Evolutionary conservation across 2,329 filamentous ascomycete genomes (phyloP).

Genomic region (Dissoconium aciculare): DNA sequence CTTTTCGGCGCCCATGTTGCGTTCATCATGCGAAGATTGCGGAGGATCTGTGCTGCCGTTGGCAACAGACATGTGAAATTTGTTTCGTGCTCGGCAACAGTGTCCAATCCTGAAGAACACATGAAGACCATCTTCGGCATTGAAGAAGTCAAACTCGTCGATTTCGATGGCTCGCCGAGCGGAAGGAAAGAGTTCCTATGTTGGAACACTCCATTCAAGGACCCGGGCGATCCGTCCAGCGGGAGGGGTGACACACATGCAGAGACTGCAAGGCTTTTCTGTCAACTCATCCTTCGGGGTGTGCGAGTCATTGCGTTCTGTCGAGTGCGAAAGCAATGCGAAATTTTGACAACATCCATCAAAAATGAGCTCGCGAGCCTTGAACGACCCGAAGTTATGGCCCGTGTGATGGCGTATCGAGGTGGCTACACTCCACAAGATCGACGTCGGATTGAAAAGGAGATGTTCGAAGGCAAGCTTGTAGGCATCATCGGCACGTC

Average conservation of each 20-base stretch:
- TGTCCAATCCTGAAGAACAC: constrained; percentile 80
- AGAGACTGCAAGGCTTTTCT: constrained; percentile 83
- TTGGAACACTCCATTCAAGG: constrained; percentile 94
- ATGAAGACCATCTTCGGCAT: constrained; percentile 92
- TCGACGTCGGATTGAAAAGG: constrained; percentile 69
- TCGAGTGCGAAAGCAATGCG: constrained; percentile 73
- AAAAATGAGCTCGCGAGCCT: constrained; percentile 60
- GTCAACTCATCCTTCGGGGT: constrained; percentile 72
- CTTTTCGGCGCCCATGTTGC: constrained; percentile 88
- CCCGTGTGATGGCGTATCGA: constrained; percentile 83
- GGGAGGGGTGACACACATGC: constrained; percentile 69
- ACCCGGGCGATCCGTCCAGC: constrained; percentile 71
- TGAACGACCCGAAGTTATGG: constrained; percentile 58
- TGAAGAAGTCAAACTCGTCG: constrained; percentile 62
- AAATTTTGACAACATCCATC: constrained; percentile 65
- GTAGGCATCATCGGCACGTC: constrained; percentile 88
- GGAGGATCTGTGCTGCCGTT: constrained; percentile 76
- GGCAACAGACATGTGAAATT: constrained; percentile 79
- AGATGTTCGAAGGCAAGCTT: constrained; percentile 94
- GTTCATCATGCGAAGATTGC: constrained; percentile 79
- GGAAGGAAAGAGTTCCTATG: constrained; percentile 89
- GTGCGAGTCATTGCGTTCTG: constrained; percentile 91
- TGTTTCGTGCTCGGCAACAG: constrained; percentile 90
- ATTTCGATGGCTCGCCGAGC: constrained; percentile 85
- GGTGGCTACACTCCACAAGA: constrained; percentile 92